A percentile compares a stretch with the other conserved stretches of the same genome.
Evolutionary conservation across 331 rosid genomes (phyloP).

Genomic region (Cucumis variabilis): DNA sequence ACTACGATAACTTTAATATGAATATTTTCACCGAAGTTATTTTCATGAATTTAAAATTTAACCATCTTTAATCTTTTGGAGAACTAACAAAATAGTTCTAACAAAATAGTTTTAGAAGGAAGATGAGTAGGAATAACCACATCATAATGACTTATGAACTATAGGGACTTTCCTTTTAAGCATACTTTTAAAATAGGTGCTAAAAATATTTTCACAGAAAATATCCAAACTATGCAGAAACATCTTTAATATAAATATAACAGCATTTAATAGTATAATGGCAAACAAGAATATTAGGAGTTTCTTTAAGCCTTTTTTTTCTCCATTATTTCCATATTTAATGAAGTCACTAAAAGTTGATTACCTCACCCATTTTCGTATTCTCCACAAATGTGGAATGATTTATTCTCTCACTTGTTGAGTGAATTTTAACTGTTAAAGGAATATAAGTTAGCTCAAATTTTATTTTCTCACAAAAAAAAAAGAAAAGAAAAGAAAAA

Average conservation of each 20-base stretch:
- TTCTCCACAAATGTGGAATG: neutral
- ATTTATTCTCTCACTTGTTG: neutral
- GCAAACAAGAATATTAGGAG: conserved; percentile 29
- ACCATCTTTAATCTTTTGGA: too few species aligned
- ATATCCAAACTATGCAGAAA: neutral
- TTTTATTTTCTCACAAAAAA: too few species aligned
- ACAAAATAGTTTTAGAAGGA: too few species aligned
- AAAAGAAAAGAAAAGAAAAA: too few species aligned
- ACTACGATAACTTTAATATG: too few species aligned
- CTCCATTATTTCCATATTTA: neutral
- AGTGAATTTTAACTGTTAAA: neutral
- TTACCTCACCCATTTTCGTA: conserved; percentile 24
- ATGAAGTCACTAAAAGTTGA: neutral
- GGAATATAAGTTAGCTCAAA: neutral
- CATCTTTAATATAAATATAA: conserved; percentile 12
- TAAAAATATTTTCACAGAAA: neutral
- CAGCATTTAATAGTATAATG: neutral
- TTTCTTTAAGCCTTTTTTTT: neutral
- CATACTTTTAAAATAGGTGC: neutral
- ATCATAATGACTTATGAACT: neutral
- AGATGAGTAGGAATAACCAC: neutral
- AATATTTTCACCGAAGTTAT: too few species aligned
- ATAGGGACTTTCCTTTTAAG: neutral
- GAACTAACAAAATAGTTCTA: too few species aligned
- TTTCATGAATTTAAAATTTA: too few species aligned